Evolutionary conservation across 1,284 basidiomycete species (phyloP), one percentile per base, ranked within the genome.

Genomic region (Malassezia sympodialis): DNA sequence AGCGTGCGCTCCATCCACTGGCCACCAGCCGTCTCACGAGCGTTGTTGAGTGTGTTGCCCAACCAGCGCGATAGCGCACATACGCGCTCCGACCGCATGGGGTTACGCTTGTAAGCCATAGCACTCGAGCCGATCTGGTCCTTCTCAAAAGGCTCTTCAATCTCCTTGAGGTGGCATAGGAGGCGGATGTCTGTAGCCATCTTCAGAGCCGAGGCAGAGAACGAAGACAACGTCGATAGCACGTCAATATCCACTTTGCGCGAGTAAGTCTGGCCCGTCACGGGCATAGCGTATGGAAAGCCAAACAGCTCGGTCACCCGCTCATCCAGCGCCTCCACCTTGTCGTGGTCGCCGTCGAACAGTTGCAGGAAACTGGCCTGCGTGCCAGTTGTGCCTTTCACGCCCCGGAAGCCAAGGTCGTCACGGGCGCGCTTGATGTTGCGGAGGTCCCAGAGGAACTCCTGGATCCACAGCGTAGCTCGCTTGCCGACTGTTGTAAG

Each of bases 101-200:
- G 94, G 78, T 99, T 98, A 59, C 94, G 83, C 79, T 99, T 98
- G 83, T 99, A 99, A 2, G 94, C 93, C 93, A 99, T 99, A 15
- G 91, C 91, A n/a, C 64, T 73, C 59, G 74, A 76, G n/a, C 94
- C 94, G 66, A 98, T 98, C 79, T 99, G 94, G 50, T 93, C 93
- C 62, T 90, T 88, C 77, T 99, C 94, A 76, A 98, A 98, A 0
- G 94, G 94, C 75, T 99, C 94, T 77, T 99, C 94, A 44, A 99
- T 80, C 82, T 98, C 94, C 80, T 99, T 73, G 11, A 73, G 56
- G 56, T 72, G 67, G 57, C 72, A 73, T 24, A 73, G 58, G 11
- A 73, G 63, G 27, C 72, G 96, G 59, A 98, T 84, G 75, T 98
- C 94, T 2, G 93, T 98, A 0, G 87, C 91, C 67, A 99, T 89